Evolutionary conservation across 352 stramenopile species (phyloP), one percentile per base, ranked within the genome.

Genomic region (Pythium brachiatum): DNA sequence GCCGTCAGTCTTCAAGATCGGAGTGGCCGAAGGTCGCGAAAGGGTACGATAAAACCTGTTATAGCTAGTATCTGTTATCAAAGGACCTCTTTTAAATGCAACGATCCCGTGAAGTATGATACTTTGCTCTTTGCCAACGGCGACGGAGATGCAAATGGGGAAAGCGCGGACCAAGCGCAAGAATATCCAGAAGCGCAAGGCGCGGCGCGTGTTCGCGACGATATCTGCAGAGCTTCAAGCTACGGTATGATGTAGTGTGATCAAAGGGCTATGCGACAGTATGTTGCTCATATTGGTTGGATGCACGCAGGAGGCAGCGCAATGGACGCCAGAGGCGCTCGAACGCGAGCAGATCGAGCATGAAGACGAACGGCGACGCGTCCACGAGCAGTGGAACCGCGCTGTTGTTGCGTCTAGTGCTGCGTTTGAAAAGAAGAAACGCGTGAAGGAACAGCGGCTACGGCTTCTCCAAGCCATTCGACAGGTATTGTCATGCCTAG

Each of bases 181-280:
- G 80, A 95, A 95, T 68, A 36, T 72, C 44, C 76, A 82, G 36
- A 95, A 95, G 77, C 83, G 86, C 46, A 74, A 70, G 43, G 83
- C 83, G 68, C 81, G 84, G 23, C 72, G 84, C 26, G 59, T 91
- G 34, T 84, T 89, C 66, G 82, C 78, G 15, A 61, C 68, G 11
- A 70, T 95, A 29, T 36, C 76, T 29, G 74, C 72, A 1, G 79
- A 90, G 52, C 69, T 94, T 16, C 59, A 53, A 57, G 66, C 70
- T 5, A 70, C 56, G 57, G 79, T 89, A 44, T 25, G 47, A 64
- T 34, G 38, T 51, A 63, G 36, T 38, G 6, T 11, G 7, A 36
- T 36, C 25, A 23, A 23, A 3, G 25, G 5, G 8, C 46, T 36
- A 7, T 56, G 15, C 15, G 20, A 5, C 26, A 43, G 16, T 44